These are phyloP conservation scores for Physocladia obscura DNA, from an alignment of 192 early-diverging fungal species.

Conservation along the genomic window DNA sequence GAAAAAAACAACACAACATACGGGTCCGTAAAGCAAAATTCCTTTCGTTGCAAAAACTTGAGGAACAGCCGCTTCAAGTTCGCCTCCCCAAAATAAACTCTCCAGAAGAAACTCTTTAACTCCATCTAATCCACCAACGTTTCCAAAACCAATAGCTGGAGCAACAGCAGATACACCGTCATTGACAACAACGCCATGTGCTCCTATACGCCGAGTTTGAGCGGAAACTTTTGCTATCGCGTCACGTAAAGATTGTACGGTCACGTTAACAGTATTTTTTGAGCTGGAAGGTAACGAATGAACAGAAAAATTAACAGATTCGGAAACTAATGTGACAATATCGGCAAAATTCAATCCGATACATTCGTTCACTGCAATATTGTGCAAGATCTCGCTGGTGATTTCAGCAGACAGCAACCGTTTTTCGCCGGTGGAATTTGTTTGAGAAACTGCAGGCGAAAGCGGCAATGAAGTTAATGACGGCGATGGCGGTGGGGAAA, in stretches of 20 bases:
- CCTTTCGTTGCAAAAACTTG: constrained; percentile 79
- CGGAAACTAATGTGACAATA: neutral
- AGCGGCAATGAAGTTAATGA: no score
- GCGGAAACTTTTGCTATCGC: neutral
- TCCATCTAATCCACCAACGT: constrained; percentile 76
- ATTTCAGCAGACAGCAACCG: no score
- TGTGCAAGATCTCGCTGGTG: no score
- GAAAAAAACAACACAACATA: constrained; percentile 36
- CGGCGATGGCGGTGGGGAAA: no score
- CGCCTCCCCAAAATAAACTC: constrained; percentile 74
- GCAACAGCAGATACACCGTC: constrained; percentile 42
- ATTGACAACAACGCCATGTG: constrained; percentile 31
- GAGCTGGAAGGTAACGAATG: neutral
- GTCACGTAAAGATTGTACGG: no score
- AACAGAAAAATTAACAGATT: no score
- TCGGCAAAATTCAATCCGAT: neutral
- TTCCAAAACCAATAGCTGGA: constrained; percentile 64
- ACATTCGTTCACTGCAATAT: neutral
- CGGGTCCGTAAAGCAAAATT: constrained; percentile 64
- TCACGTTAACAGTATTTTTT: neutral
- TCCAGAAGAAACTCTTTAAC: constrained; percentile 79
- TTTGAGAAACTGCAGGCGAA: no score
- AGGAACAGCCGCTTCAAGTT: constrained; percentile 59
- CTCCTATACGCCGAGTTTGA: neutral
- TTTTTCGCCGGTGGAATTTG: no score